Base-by-base conservation (phyloP, 208 protist genomes). In the Acanthamoeba healyi region DNA sequence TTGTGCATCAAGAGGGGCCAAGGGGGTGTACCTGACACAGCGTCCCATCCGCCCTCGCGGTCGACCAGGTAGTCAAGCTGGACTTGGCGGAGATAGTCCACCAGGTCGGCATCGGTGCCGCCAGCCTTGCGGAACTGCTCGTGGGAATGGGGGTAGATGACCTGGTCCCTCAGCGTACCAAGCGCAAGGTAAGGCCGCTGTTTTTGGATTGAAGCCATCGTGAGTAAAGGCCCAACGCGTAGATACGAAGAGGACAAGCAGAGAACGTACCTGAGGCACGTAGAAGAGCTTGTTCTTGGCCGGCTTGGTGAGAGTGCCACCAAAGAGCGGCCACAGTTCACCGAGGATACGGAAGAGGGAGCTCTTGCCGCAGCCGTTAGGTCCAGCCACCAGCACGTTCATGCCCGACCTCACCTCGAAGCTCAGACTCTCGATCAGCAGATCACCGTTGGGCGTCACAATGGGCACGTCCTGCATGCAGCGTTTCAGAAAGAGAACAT, bases 331-430 rank as follows among this genome's bases (percentile, higher is more conserved):
- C 96, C 96, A 97, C 22, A 97, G 77, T 56, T 94, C 96, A 61
- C 96, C 95, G 0, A 97, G 46, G 56, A 97, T 95, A 40, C 96
- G 95, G 95, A 97, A 97, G 22, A 97, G 70, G 17, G 96, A 96
- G 79, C 92, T 94, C 92, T 96, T 96, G 40, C 95, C 95, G 32
- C 92, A 94, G 40, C 95, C 95, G 65, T 96, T 96, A 79, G 95
- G 95, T 70, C 95, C 95, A n/a, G 93, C 93, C 22, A 96, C 94
- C 93, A 96, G 94, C 7, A 96, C 94, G 36, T 96, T 96, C 72
- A 92, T 89, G 22, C 94, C 44, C 46, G 95, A 94, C 26, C 93
- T 81, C 36, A 95, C 93, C 74, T 96, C 94, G 92, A 96, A 96
- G 61, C 86, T 93, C 1, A 96, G 61, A 36, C 94, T 90, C 74